Evolutionary conservation across 805 yeast genomes (phyloP), one percentile per base, ranked within the genome.

Genomic region (Kazachstania viticola): DNA sequence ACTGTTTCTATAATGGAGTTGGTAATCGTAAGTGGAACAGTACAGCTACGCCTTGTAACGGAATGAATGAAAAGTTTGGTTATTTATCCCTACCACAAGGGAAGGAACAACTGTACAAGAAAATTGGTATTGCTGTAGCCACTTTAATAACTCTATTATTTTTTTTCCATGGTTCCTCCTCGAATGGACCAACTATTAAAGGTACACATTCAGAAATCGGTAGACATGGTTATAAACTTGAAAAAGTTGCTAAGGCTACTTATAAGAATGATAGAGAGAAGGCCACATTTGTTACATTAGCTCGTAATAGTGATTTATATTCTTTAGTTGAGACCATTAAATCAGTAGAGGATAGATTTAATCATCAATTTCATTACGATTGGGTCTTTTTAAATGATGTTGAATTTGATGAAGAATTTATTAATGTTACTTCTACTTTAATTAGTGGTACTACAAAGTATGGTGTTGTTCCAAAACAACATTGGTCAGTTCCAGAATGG

Each of bases 321-420:
- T 67, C 67, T 17, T 58, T 82, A 32, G 59, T 73, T 28, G 69
- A 63, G 21, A 74, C 93, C 6, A 79, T 82, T 38, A 67, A 82
- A 54, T 71, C 76, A 29, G 70, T 87, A 33, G 96, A 88, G 60
- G 96, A 85, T 56, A 67, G 95, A 40, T 88, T 91, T 67, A 88
- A 88, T 64, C 53, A 61, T 13, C 68, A 80, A 29, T 87, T 61
- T 61, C 68, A 80, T 41, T 88, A 88, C 52, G 96, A 93, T 46
- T 88, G 97, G 96, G 91, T 85, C 17, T 91, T 88, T 56, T 65
- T 88, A 46, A 88, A 88, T 56, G 95, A 88, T 54, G 84, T 76
- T 36, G 78, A 69, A 29, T 91, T 88, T 60, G 65, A 73, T 31
- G 85, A 82, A 3, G 91, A 83, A 46, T 88, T 91, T 58, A 82